phyloP scores from a whole-genome alignment of 2,329 filamentous ascomycete species.

The Cercospora sp. region DNA sequence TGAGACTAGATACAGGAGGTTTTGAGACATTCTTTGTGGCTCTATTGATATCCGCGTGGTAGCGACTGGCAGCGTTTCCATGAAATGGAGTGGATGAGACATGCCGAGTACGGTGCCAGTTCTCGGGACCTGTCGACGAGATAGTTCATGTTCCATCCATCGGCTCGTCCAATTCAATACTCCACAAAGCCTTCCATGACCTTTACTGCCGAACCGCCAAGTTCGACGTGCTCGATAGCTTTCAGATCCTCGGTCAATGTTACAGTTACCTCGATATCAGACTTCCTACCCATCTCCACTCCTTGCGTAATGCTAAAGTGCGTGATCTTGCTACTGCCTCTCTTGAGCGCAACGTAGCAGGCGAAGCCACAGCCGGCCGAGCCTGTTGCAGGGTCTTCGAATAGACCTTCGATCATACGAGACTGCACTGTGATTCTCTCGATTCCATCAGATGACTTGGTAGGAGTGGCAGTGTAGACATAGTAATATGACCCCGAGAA shows the following conservation, averaged over 20 bases:
- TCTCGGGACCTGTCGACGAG: not conserved
- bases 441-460: slow-evolving; percentile 28
- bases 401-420: slow-evolving; percentile 58
- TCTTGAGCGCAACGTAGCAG: slow-evolving; percentile 47
- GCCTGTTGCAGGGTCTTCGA: slow-evolving; percentile 55
- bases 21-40: not conserved
- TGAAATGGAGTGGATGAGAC: not conserved
- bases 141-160: not conserved
- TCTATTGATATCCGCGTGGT: not conserved
- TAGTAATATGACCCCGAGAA: slow-evolving; percentile 63
- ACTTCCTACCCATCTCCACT: slow-evolving; percentile 54
- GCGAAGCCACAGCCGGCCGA: slow-evolving; percentile 52
- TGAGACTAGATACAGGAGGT: not conserved
- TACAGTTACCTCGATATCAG: slow-evolving; percentile 52
- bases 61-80: not conserved
- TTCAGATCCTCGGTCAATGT: slow-evolving; percentile 40
- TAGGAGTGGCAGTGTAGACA: slow-evolving; percentile 41
- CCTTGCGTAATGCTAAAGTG: slow-evolving; percentile 51
- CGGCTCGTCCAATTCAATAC: slow-evolving; percentile 9
- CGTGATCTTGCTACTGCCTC: slow-evolving; percentile 30
- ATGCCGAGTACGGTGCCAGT: not conserved
- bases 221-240: slow-evolving; percentile 44
- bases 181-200: slow-evolving; percentile 43
- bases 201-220: slow-evolving; percentile 47
- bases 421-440: slow-evolving; percentile 49